Evolutionary conservation across 768 basidiomycete genomes (phyloP), one percentile per base, ranked within the genome.

Genomic region (Lactarius pseudohatsudake): DNA sequence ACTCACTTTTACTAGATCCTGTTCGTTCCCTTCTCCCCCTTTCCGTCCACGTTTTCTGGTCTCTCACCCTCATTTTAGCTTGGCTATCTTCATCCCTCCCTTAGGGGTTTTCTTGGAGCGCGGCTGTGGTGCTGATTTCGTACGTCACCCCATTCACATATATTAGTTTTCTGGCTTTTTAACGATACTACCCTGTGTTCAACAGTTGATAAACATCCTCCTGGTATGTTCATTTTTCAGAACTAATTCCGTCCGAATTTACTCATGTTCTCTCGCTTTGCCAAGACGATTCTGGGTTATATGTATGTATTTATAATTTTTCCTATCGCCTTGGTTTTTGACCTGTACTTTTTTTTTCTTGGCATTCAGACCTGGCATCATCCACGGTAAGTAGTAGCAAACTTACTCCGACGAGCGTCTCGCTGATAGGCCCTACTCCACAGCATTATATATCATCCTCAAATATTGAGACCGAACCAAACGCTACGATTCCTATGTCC

Each of bases 51-150:
- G 28, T 22, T 30, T 32, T 41, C 50, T 40, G 56, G 18, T 22
- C 36, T 32, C 64, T 40, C 34, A 20, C 62, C 61, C 28, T 56
- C 57, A 7, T n/a, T 50, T 57, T 70, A 89, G 86, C 66, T 72
- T 86, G 62, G 91, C 91, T 66, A 81, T 93, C 77, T 71, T 92
- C 74, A 72, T 93, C 16, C 92, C 93, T 11, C 94, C 94, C 65
- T 74, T 96, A 2, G 93, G 89, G 64, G 94, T 96, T 30, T 94
- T 94, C 79, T 78, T 96, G 30, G 93, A 96, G 79, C 84, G 91
- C 61, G 94, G 94, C 30, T 95, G 92, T 74, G 79, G 80, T 41
- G 85, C 84, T 26, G 92, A 95, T 75, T 77, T 96, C 54, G 86
- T 90, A 72, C 60, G 87, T 83, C 47, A 61, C 4, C 36, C 66